Conservation (phyloP, 2,329 filamentous ascomycete genomes). For the Phaeophleospora eucalypticola region DNA sequence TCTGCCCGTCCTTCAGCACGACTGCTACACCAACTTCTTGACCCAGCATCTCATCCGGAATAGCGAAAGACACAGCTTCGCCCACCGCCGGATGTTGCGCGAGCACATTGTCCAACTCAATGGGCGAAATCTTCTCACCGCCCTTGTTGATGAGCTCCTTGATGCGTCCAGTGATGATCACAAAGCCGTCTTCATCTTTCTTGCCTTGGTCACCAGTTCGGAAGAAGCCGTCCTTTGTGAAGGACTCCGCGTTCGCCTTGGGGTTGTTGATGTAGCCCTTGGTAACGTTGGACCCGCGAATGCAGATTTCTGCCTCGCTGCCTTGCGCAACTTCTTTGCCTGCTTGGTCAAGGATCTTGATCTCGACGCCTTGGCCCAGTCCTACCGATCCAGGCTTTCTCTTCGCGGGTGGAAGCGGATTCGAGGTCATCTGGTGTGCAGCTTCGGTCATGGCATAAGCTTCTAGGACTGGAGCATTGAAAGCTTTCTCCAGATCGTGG, state of each 20-base stretch:
- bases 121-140: slow-evolving; percentile 84
- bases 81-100: slow-evolving; percentile 67
- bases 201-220: slow-evolving; percentile 83
- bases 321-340: slow-evolving; percentile 67
- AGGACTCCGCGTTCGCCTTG: slow-evolving; percentile 68
- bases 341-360: slow-evolving; percentile 68
- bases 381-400: slow-evolving; percentile 80
- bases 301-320: slow-evolving; percentile 75
- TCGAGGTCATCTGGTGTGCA: slow-evolving; percentile 77
- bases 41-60: slow-evolving; percentile 77
- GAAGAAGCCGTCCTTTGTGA: slow-evolving; percentile 75
- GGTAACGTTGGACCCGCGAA: slow-evolving; percentile 77
- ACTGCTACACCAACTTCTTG: slow-evolving; percentile 77
- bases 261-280: slow-evolving; percentile 81
- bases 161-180: slow-evolving; percentile 84
- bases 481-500: slow-evolving; percentile 69
- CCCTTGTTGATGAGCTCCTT: slow-evolving; percentile 92
- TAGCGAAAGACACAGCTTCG: slow-evolving; percentile 79
- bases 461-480: slow-evolving; percentile 77
- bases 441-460: slow-evolving; percentile 93
- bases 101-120: slow-evolving; percentile 80
- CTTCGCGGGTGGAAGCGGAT: slow-evolving; percentile 59
- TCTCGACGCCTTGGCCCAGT: slow-evolving; percentile 75
- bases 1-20: slow-evolving; percentile 63
- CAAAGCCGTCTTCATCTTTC: slow-evolving; percentile 72